Evolutionary conservation across 257 asterid species (phyloP), one percentile per base, ranked within the genome.

Genomic region (Verbena officinalis): DNA sequence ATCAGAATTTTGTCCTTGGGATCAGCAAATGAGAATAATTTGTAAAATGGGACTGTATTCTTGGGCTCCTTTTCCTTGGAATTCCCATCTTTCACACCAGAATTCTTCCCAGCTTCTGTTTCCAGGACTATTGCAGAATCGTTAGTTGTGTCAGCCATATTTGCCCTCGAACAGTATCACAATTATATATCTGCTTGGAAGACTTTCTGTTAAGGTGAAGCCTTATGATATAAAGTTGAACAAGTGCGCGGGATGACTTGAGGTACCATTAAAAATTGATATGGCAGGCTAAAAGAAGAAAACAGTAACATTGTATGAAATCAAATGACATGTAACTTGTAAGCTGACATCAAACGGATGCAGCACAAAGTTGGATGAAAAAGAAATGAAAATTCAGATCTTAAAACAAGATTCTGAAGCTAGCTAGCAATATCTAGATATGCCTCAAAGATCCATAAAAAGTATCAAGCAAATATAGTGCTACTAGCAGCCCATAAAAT

Each of bases 1-100:
- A 84, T 84, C 74, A 81, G 49, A 39, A 77, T 0, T 30, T 60
- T 71, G 73, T 84, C 87, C 55, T 0, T 22, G 14, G 64, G 59
- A 72, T 78, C 90, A 23, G 90, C 76, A 67, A 69, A 77, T 9
- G 76, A 43, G 64, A 84, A 84, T 22, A 81, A 70, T 73, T 81
- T 62, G 70, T 56, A 34, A 38, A 77, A 76, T 0, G 80, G 60
- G 54, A 77, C 72, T 6, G 38, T 55, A 8, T 62, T 67, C 36
- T 3, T 43, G 2, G 27, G 5, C 43, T 51, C 65, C 40, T 31
- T 74, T n/a, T 51, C 17, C 55, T 60, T 36, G 19, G 24, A 39
- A n/a, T 21, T 12, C 44, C 31, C 33, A 36, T 50, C 56, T 36
- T 40, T 61, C 30, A 39, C 63, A 36, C 43, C 71, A 27, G 44